Base-by-base conservation (phyloP, 2,329 filamentous ascomycete species). In the Chrysosporium keratinophilum region DNA sequence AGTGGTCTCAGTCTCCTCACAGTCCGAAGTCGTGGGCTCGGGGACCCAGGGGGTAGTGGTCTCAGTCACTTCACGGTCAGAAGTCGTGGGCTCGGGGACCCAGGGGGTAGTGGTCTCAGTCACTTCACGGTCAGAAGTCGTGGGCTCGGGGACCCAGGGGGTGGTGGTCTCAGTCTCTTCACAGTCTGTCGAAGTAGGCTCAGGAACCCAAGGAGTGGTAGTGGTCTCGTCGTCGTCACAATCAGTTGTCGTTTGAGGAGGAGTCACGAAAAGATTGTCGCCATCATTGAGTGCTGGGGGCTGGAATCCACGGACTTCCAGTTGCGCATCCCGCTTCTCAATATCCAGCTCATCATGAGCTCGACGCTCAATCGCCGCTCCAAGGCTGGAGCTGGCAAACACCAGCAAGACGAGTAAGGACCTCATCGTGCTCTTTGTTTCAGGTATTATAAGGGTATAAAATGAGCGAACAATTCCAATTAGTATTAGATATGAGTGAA, bases 351-450 rank as follows among this genome's bases (percentile, higher is more conserved):
- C 56, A 52, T 57, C 57, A 52, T 58, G 15, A 41, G 52, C 34
- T 42, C 51, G 39, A 7, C 33, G 54, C 45, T 59, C 41, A 19
- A 59, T 55, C 15, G 60, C 58, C 28, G 49, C 58, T 44, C 59
- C 63, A 31, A 60, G 31, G 41, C 60, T 60, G 17, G 57, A 49
- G 55, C 57, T 58, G 54, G 59, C 59, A 23, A 64, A 44, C 48
- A 63, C 61, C 57, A 66, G 56, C 15, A 62, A 33, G 50, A 60
- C 48, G 42, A 63, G 40, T 17, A 58, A 56, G 17, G 57, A 57
- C 51, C 60, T 63, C 59, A 66, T 62, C 44, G 57, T 63, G 31
- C 28, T 19, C 35, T n/a, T n/a, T 49, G 15, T 6, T 31, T 12
- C n/a, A 48, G 23, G 23, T 41, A 40, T 39, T 51, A 46, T 50